Evolutionary conservation across 164 flowering plant genomes (phyloP).

Genomic region (Vitis amurensis): DNA sequence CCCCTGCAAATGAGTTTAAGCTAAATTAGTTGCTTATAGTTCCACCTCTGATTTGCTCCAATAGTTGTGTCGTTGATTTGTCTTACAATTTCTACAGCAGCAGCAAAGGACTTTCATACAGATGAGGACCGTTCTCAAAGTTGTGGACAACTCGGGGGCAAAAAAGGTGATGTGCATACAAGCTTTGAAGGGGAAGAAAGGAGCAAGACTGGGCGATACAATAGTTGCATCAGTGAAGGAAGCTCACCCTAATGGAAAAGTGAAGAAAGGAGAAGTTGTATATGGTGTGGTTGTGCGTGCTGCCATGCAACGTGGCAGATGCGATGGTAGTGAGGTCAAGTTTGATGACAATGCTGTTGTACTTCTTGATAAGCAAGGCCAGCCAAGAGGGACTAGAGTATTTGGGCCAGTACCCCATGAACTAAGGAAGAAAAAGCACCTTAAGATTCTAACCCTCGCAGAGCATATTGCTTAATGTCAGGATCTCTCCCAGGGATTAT

Average conservation of each 20-base stretch:
- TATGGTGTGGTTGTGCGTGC: conserved; percentile 90
- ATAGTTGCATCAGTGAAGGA: conserved; percentile 89
- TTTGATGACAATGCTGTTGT: conserved; percentile 80
- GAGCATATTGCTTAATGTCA: conserved; percentile 59
- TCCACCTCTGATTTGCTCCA: background rate
- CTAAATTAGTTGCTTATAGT: background rate
- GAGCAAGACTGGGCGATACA: conserved; percentile 87
- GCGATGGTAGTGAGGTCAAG: conserved; percentile 83
- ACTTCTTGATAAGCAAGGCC: conserved; percentile 64
- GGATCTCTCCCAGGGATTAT: background rate
- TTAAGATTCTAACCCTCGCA: conserved; percentile 80
- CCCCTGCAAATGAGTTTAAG: background rate
- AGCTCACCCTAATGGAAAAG: conserved; percentile 82
- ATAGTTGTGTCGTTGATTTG: background rate
- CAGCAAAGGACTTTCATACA: conserved; percentile 84
- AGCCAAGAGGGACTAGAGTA: conserved; percentile 66
- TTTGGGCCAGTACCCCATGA: conserved; percentile 77
- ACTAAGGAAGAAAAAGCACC: conserved; percentile 70
- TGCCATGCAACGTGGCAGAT: conserved; percentile 79
- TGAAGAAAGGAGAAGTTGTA: conserved; percentile 84
- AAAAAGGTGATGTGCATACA: conserved; percentile 83
- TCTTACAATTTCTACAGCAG: conserved; percentile 24
- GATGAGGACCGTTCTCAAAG: conserved; percentile 90
- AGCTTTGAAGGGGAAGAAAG: conserved; percentile 74
- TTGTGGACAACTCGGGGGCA: conserved; percentile 92